These are phyloP conservation scores for Capillidium rhysosporum DNA, from an alignment of 371 early-diverging fungal genomes.

Conservation along the genomic window DNA sequence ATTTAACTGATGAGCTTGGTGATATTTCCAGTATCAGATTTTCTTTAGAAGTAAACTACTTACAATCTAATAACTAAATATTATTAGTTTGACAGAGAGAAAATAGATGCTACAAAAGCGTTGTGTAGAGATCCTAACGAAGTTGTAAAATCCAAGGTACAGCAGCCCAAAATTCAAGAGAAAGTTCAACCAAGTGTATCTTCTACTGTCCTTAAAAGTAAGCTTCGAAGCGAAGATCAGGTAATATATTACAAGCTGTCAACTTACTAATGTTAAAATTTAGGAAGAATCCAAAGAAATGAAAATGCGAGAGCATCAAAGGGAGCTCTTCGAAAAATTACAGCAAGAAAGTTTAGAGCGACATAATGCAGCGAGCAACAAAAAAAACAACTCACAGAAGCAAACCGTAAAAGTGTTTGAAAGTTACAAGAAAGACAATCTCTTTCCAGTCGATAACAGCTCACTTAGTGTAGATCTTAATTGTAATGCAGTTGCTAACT, in stretches of 20 bases:
- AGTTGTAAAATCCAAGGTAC: no score
- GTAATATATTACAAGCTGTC: constrained; percentile 7
- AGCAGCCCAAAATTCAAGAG: constrained; percentile 11
- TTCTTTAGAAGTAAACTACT: constrained; percentile 35
- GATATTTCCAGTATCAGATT: constrained; percentile 54
- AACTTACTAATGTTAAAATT: constrained; percentile 1
- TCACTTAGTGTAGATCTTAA: constrained; percentile 27
- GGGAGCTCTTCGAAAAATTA: constrained; percentile 49
- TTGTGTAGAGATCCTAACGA: no score
- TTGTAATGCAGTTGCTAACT: background rate
- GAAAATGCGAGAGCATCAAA: constrained; percentile 70
- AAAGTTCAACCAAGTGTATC: constrained; percentile 18
- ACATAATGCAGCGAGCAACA: constrained; percentile 43
- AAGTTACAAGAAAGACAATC: constrained; percentile 77
- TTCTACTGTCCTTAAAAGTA: constrained; percentile 65
- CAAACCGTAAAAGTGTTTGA: constrained; percentile 71
- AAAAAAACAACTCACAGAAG: constrained; percentile 37
- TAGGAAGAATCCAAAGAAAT: constrained; percentile 57
- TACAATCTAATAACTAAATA: constrained; percentile 9
- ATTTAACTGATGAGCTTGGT: constrained; percentile 55
- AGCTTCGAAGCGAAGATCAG: constrained; percentile 64
- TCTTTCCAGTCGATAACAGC: constrained; percentile 54
- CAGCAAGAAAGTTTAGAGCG: constrained; percentile 58
- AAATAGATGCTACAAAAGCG: constrained; percentile 8
- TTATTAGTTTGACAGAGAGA: constrained; percentile 23